phyloP scores from a whole-genome alignment of 2,329 filamentous ascomycete species.

The Penicillium sclerotigenum region DNA sequence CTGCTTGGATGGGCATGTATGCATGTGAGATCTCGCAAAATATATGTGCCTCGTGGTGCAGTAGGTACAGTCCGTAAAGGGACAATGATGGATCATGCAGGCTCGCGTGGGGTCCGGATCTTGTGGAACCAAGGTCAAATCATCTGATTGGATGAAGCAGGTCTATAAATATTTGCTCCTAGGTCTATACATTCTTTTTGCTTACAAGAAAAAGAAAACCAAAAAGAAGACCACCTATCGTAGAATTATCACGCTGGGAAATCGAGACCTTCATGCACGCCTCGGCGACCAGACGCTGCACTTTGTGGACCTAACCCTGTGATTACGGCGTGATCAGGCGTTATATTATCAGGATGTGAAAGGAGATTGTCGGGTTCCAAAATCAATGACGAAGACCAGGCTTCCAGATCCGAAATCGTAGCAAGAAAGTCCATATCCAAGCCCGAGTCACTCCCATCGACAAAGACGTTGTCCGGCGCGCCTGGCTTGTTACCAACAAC shows the following conservation, averaged over 20 bases:
- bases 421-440: background rate
- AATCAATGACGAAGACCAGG: background rate
- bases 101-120: background rate
- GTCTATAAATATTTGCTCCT: background rate
- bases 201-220: background rate
- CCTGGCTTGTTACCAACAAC: background rate
- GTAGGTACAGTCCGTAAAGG: background rate
- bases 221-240: background rate
- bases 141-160: background rate
- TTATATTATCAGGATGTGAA: background rate
- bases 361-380: background rate
- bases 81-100: too few relatives aligned
- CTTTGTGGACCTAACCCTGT: background rate
- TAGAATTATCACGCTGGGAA: background rate
- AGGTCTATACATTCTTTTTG: background rate
- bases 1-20: background rate
- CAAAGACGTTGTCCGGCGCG: background rate
- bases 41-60: background rate
- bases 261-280: background rate
- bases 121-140: background rate
- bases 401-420: background rate
- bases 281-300: background rate
- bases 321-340: background rate
- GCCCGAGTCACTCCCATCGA: background rate
- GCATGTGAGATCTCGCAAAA: background rate